Base-by-base conservation (phyloP, 2,329 filamentous ascomycete genomes). In the Talaromyces sp. region DNA sequence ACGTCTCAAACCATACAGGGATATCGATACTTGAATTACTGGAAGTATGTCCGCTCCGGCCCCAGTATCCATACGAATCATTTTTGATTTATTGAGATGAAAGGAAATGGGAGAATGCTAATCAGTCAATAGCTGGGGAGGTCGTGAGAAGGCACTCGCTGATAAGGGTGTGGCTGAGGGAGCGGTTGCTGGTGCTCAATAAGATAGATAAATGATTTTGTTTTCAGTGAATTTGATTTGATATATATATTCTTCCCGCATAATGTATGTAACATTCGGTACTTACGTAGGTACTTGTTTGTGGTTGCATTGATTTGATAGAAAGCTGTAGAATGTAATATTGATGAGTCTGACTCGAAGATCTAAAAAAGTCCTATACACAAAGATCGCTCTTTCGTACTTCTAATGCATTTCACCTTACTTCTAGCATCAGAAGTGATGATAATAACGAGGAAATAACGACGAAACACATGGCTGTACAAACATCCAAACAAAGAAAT, bases 1-100 rank as follows among this genome's bases (percentile, higher is more conserved):
- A 78, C 77, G 69, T 85, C 85, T 54, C 87, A 89, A 76, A 69
- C 80, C 52, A 84, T 83, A 37, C 87, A 89, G 74, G 86, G 82
- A 66, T 88, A 88, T 78, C 81, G 87, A 63, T 89, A 86, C 73
- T 67, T 87, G 68, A 83, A 84, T 71, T 87, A 87, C 78, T 87
- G 84, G 84, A 79, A 82, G 80, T 82, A 75, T 65, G 78, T 79
- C 22, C 61, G 15, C 27, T 37, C 35, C 27, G 27, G 54, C 15
- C 15, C 31, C 43, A 17, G 35, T 37, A 50, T 13, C 27, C 27
- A 19, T 19, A 33, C 27, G 9, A 52, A 8, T n/a, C 19, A 15
- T 13, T 13, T 2, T 13, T 19, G 4, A 22, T 13, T 17, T 5
- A 25, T 19, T 15, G 5, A 9, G 13, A 11, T 43, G 41, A 43